phyloP scores from a whole-genome alignment of 106 monocot species.

The Dendrobium chrysotoxum region DNA sequence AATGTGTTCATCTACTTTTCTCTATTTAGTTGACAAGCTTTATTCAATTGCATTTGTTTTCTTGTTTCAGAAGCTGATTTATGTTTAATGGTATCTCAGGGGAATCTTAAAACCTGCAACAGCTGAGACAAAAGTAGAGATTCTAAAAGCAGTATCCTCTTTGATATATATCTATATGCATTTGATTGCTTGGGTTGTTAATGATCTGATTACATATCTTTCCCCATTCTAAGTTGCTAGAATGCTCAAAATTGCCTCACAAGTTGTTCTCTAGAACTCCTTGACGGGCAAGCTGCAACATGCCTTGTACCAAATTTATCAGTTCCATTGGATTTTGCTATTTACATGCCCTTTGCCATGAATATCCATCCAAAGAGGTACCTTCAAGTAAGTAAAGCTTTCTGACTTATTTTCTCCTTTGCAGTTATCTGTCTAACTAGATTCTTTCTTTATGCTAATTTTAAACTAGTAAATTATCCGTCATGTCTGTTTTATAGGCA shows the following conservation, averaged over 20 bases:
- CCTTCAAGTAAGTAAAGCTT: conserved; percentile 52
- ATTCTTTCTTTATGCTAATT: background rate
- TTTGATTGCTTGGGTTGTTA: background rate
- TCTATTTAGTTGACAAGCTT: too few relatives aligned
- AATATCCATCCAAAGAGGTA: conserved; percentile 84
- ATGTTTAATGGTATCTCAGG: conserved; percentile 28
- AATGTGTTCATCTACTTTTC: too few relatives aligned
- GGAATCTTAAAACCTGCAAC: conserved; percentile 84
- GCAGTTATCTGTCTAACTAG: background rate
- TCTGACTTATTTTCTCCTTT: background rate
- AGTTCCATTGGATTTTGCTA: conserved; percentile 54
- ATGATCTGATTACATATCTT: background rate
- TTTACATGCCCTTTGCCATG: conserved; percentile 79
- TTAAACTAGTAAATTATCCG: background rate
- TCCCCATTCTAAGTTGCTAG: conserved; percentile 35
- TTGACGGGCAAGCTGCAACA: conserved; percentile 54
- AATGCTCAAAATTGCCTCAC: conserved; percentile 60
- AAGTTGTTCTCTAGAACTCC: conserved; percentile 43
- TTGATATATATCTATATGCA: background rate
- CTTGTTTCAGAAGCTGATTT: background rate
- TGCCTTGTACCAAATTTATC: conserved; percentile 58
- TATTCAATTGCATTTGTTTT: background rate
- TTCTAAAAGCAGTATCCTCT: conserved; percentile 57
- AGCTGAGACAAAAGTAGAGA: conserved; percentile 58
- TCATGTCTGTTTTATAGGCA: conserved; percentile 40